Evolutionary conservation across 2,329 filamentous ascomycete genomes (phyloP).

Genomic region (Ceratocystis eucalypticola): DNA sequence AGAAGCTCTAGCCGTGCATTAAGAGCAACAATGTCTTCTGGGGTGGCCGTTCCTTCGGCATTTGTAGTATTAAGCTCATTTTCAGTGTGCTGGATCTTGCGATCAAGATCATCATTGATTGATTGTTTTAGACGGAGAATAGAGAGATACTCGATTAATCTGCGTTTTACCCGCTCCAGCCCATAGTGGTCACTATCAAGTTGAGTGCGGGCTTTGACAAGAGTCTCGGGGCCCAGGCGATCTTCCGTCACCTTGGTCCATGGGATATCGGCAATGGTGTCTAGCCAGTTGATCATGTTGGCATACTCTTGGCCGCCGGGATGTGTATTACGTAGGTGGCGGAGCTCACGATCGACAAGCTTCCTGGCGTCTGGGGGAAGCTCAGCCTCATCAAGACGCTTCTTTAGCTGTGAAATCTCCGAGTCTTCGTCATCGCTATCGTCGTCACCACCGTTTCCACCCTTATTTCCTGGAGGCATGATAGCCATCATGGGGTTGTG

Average conservation of each 20-base stretch:
- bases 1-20: slow-evolving; percentile 58
- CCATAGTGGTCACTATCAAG: slow-evolving; percentile 95
- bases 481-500: slow-evolving; percentile 28
- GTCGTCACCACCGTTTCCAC: slow-evolving; percentile 32
- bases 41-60: slow-evolving; percentile 30
- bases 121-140: slow-evolving; percentile 92
- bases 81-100: slow-evolving; percentile 57
- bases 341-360: slow-evolving; percentile 79
- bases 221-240: slow-evolving; percentile 65
- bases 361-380: slow-evolving; percentile 75
- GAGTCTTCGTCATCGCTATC: slow-evolving; percentile 75
- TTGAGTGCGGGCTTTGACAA: slow-evolving; percentile 70
- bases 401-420: slow-evolving; percentile 82
- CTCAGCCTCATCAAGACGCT: slow-evolving; percentile 68
- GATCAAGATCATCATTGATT: slow-evolving; percentile 69
- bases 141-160: slow-evolving; percentile 85
- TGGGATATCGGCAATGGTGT: slow-evolving; percentile 85
- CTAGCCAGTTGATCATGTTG: slow-evolving; percentile 82
- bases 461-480: slow-evolving; percentile 14
- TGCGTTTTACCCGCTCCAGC: slow-evolving; percentile 92
- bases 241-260: slow-evolving; percentile 81
- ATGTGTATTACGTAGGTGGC: slow-evolving; percentile 85
- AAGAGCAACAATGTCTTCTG: slow-evolving; percentile 27
- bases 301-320: slow-evolving; percentile 93
- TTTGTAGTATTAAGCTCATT: slow-evolving; percentile 32